These are phyloP conservation scores for Porcisia hertigi DNA, from an alignment of 208 protist genomes.

Conservation along the genomic window DNA sequence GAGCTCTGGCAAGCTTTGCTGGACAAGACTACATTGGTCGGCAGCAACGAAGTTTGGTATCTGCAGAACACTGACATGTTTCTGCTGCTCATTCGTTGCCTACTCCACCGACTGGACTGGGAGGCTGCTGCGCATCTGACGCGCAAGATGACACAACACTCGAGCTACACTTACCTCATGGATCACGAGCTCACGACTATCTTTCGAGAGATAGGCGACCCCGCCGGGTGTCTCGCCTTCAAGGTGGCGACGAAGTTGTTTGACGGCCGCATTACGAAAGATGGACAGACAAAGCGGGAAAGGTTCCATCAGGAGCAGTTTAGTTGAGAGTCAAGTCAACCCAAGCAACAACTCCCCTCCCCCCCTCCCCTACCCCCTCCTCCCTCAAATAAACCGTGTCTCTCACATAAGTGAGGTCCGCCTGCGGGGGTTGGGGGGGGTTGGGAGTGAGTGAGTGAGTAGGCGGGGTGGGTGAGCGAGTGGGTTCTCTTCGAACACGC, in stretches of 20 bases:
- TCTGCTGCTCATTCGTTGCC: slow-evolving; percentile 70
- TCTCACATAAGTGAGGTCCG: neutral
- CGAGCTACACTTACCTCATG: slow-evolving; percentile 84
- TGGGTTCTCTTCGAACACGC: neutral
- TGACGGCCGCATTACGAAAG: slow-evolving; percentile 81
- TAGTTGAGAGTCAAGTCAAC: neutral
- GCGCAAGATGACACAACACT: slow-evolving; percentile 64
- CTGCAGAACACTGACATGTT: slow-evolving; percentile 86
- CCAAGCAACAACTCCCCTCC: too few species aligned
- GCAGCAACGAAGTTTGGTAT: slow-evolving; percentile 77
- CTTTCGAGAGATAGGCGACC: slow-evolving; percentile 86
- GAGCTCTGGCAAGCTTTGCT: slow-evolving; percentile 76
- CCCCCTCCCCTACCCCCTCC: too few species aligned
- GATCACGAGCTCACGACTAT: slow-evolving; percentile 82
- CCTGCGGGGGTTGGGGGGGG: neutral
- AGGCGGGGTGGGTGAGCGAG: neutral
- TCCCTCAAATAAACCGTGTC: neutral
- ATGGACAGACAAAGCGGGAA: slow-evolving; percentile 70
- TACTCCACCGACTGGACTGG: slow-evolving; percentile 87
- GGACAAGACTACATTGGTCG: slow-evolving; percentile 48
- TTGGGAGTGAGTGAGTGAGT: too few species aligned
- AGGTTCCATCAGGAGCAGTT: slow-evolving; percentile 44
- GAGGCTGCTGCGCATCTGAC: slow-evolving; percentile 84
- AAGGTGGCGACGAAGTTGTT: slow-evolving; percentile 90
- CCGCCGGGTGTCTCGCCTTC: slow-evolving; percentile 79